These are phyloP conservation scores for Gracilaria gracilis DNA, from an alignment of 23 red algal species.

Conservation along the genomic window DNA sequence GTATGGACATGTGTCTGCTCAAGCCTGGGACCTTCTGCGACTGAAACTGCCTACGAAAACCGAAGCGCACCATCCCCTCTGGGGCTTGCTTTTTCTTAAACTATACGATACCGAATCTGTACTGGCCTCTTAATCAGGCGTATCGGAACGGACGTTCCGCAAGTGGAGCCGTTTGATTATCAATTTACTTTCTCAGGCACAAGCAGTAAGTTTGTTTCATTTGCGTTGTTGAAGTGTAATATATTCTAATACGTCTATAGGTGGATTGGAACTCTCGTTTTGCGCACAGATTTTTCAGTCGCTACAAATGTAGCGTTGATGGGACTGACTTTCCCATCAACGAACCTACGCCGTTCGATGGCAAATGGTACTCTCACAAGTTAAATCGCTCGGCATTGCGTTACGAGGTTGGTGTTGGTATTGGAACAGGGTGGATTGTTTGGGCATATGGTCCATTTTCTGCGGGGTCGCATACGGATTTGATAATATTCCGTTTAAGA, in stretches of 20 bases:
- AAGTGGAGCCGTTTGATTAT: neutral
- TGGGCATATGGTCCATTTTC: slow-evolving; percentile 26
- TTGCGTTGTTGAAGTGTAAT: neutral
- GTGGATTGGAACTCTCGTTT: neutral
- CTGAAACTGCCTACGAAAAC: too few species aligned
- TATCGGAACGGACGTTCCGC: slow-evolving; percentile 7
- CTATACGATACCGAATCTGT: slow-evolving; percentile 6
- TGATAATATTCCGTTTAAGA: neutral
- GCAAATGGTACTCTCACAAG: slow-evolving; percentile 30
- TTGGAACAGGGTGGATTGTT: neutral
- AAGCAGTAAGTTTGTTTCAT: neutral
- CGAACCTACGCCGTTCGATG: slow-evolving; percentile 26
- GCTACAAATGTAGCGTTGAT: neutral
- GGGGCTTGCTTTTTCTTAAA: neutral
- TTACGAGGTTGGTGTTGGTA: slow-evolving; percentile 18
- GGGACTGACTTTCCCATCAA: slow-evolving; percentile 28
- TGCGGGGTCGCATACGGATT: neutral
- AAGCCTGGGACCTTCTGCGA: too few species aligned
- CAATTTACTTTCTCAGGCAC: neutral
- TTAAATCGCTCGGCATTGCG: neutral
- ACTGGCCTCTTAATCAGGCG: neutral
- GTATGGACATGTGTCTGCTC: too few species aligned
- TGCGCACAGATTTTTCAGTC: neutral
- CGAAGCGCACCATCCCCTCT: neutral
- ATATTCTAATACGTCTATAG: neutral